Evolutionary conservation across 75 land plant genomes (phyloP).

Genomic region (Selaginella moellendorffii): DNA sequence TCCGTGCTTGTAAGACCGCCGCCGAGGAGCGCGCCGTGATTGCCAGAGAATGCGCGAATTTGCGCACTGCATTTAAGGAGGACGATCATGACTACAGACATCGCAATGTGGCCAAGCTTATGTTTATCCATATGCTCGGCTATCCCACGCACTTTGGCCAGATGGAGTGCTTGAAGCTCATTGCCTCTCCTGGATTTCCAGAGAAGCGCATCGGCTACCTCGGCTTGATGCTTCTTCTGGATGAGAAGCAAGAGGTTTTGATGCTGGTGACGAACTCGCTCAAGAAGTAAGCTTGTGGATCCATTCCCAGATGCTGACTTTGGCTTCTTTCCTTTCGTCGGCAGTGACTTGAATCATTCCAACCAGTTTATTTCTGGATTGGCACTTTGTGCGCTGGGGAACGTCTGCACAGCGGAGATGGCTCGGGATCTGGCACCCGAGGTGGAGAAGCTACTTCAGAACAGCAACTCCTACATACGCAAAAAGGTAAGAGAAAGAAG

Average conservation of each 20-base stretch:
- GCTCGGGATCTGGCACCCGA: slow-evolving; percentile 94
- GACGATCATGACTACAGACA: slow-evolving; percentile 89
- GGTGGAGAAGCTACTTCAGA: slow-evolving; percentile 78
- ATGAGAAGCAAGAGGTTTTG: slow-evolving; percentile 99
- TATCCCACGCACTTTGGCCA: slow-evolving; percentile 99
- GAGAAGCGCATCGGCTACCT: slow-evolving; percentile 97
- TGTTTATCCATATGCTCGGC: slow-evolving; percentile 99
- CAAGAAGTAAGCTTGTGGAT: slow-evolving; percentile 51
- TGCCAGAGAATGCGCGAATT: slow-evolving; percentile 89
- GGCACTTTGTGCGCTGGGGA: slow-evolving; percentile 97
- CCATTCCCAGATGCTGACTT: background rate
- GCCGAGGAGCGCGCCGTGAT: slow-evolving; percentile 98
- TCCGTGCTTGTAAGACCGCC: slow-evolving; percentile 96
- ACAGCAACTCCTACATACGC: slow-evolving; percentile 78
- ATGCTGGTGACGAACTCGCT: slow-evolving; percentile 98
- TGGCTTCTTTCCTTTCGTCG: background rate
- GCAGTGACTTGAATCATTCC: slow-evolving; percentile 83
- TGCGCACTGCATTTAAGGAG: slow-evolving; percentile 83
- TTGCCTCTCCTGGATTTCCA: slow-evolving; percentile 92
- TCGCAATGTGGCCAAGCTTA: slow-evolving; percentile 97
- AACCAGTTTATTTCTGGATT: slow-evolving; percentile 92
- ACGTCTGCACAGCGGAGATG: slow-evolving; percentile 98
- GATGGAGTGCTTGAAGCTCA: slow-evolving; percentile 95
- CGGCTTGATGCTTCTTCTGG: slow-evolving; percentile 95
- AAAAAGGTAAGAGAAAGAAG: slow-evolving; percentile 46